A percentile compares a stretch with the other conserved stretches of the same genome.
These are phyloP conservation scores for Magnusiomyces tetraspermus DNA, from an alignment of 1,139 yeast species.

Conservation along the genomic window DNA sequence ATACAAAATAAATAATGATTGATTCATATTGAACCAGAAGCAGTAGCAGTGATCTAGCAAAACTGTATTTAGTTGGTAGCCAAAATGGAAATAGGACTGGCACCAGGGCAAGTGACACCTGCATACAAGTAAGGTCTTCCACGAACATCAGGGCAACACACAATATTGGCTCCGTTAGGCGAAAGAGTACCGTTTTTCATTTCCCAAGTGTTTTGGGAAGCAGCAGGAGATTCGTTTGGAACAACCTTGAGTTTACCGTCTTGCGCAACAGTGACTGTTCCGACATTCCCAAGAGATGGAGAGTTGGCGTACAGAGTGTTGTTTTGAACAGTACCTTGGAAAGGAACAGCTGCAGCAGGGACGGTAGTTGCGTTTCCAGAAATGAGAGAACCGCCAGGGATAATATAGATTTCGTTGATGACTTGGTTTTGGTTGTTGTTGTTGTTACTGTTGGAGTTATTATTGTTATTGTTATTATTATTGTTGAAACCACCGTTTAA, in stretches of 20 bases:
- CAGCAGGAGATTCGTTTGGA: neutral
- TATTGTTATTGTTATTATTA: neutral
- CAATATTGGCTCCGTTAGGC: neutral
- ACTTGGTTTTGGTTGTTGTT: slow-evolving; percentile 3
- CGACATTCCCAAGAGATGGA: neutral
- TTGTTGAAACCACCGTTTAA: neutral
- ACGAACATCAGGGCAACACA: slow-evolving; percentile 1
- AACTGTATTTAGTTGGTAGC: neutral
- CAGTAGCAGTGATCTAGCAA: slow-evolving; percentile 37
- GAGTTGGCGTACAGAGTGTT: neutral
- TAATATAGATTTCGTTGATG: neutral
- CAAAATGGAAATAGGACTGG: neutral
- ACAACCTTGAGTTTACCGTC: slow-evolving; percentile 1
- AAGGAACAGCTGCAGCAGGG: neutral
- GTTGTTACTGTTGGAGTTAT: neutral
- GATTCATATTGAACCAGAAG: neutral
- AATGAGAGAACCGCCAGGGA: slow-evolving; percentile 1
- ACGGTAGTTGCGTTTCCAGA: neutral
- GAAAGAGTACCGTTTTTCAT: neutral
- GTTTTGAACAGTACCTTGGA: neutral
- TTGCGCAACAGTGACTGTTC: neutral
- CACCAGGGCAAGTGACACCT: slow-evolving; percentile 1
- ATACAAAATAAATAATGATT: neutral
- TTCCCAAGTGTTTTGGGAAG: neutral
- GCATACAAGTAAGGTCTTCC: neutral